Base-by-base conservation (phyloP, 768 basidiomycete species). In the Crassisporium funariophilum region DNA sequence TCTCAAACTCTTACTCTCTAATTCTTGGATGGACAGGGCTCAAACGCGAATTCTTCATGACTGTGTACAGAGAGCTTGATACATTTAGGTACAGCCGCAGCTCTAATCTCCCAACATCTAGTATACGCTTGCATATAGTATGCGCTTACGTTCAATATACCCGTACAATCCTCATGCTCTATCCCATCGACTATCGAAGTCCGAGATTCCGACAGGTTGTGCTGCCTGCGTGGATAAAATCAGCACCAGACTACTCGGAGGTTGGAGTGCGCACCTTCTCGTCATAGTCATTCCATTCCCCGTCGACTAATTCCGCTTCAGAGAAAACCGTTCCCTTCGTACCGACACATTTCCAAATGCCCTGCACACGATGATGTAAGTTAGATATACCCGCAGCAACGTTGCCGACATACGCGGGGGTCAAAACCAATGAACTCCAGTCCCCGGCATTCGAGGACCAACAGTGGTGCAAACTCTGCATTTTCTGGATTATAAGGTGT, bases 221-320 rank as follows among this genome's bases (percentile, higher is more conserved):
- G 72, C 70, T 11, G 76, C 74, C 88, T 86, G 49, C 22, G n/a
- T 20, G 5, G 36, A 29, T 42, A 41, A 41, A 36, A 35, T 19
- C 4, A 22, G 12, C 27, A 36, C 20, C 46, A 43, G 36, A 40
- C 27, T 55, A 3, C 19, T 47, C 3, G 13, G 22, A 13, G 13
- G 1, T 13, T 29, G 50, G 39, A 6, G 17, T 24, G 35, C 67
- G 35, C 50, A 86, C 92, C 78, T 93, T 91, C 64, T 95, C 92
- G 55, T 95, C 92, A 55, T 95, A 95, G 57, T 94, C 92, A 10
- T 74, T 79, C 93, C 93, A 95, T 62, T 84, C 82, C 3, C 74
- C 79, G 20, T 85, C 82, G 1, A 63, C 64, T 33, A 91, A 69
- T 23, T 85, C 82, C n/a, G 90, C 75, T 2, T 90, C 81, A 7